A percentile compares a stretch with the other conserved stretches of the same genome.
Evolutionary conservation across 345 rosid genomes (phyloP).

Genomic region (Angophora floribunda): DNA sequence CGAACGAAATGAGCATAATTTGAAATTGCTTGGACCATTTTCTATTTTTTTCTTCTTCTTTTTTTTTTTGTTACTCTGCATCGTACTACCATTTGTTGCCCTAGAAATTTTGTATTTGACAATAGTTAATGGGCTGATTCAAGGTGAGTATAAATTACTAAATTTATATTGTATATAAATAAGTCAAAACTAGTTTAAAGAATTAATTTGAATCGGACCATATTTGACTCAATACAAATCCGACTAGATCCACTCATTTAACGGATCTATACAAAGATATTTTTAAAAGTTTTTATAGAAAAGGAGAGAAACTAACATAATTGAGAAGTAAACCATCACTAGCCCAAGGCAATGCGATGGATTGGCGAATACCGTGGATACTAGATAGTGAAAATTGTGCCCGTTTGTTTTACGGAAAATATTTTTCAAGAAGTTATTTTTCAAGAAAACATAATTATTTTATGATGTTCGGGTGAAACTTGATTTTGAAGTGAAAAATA

Average conservation of each 20-base stretch:
- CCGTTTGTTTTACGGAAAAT: too few relatives aligned
- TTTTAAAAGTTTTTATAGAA: background rate
- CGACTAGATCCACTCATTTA: background rate
- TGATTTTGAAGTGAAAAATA: too few relatives aligned
- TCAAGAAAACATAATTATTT: too few relatives aligned
- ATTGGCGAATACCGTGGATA: background rate
- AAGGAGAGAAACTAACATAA: background rate
- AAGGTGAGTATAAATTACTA: background rate
- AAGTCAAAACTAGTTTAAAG: fast-evolving
- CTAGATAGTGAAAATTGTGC: background rate
- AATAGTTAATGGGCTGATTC: background rate
- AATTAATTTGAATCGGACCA: fast-evolving
- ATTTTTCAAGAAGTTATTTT: too few relatives aligned
- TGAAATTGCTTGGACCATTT: background rate
- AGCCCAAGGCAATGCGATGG: background rate
- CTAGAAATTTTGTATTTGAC: background rate
- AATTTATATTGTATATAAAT: background rate
- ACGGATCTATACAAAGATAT: background rate
- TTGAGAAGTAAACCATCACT: background rate
- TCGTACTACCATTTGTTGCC: background rate
- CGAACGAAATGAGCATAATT: background rate
- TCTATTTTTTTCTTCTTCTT: background rate
- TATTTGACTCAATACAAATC: background rate
- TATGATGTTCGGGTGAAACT: too few relatives aligned
- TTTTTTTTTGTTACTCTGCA: background rate